Evolutionary conservation across 2,329 filamentous ascomycete species (phyloP).

Genomic region (Colletotrichum agaves): DNA sequence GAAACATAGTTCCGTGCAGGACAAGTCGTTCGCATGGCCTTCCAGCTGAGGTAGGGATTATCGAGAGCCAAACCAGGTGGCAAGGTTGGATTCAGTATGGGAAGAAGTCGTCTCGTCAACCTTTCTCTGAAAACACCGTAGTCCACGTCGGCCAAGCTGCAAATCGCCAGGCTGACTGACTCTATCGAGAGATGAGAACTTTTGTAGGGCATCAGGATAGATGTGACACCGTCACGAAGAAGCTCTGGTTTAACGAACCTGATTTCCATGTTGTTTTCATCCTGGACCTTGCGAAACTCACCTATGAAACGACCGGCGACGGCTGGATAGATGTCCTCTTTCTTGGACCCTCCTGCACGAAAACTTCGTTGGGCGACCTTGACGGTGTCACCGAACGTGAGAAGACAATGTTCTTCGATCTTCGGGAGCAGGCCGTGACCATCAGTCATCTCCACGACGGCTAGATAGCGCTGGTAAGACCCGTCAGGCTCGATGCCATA

Average conservation of each 20-base stretch:
- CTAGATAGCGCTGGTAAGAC: not conserved
- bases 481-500: not conserved
- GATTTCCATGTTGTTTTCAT: too few relatives aligned
- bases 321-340: not conserved
- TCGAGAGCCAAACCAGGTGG: not conserved
- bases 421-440: not conserved
- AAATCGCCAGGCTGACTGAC: too few relatives aligned
- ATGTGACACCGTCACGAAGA: too few relatives aligned
- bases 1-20: not conserved
- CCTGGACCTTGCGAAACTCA: too few relatives aligned
- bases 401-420: not conserved
- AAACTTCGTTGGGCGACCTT: not conserved
- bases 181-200: too few relatives aligned
- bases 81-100: not conserved
- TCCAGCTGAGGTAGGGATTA: not conserved
- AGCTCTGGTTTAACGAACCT: too few relatives aligned
- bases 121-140: too few relatives aligned
- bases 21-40: not conserved
- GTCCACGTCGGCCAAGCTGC: too few relatives aligned
- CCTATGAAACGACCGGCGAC: not conserved
- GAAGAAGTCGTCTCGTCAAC: not conserved
- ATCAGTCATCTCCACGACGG: not conserved
- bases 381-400: not conserved
- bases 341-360: not conserved
- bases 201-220: too few relatives aligned